Evolutionary conservation across 108 stramenopile genomes (phyloP).

Genomic region (Conticribra guillardii): DNA sequence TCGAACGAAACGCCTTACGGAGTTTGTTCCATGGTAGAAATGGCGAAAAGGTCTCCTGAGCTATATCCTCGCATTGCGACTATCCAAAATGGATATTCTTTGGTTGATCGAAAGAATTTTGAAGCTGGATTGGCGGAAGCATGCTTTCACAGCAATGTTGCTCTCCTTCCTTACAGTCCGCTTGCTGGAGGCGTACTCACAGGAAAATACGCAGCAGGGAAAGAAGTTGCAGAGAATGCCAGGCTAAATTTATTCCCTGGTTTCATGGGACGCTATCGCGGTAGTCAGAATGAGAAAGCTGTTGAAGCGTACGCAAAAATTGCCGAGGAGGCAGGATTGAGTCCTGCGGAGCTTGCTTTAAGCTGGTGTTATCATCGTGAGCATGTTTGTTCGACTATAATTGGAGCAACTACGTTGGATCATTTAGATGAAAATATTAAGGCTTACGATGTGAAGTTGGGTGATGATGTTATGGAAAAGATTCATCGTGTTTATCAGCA

Average conservation of each 20-base stretch:
- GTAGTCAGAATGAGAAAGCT: constrained; percentile 64
- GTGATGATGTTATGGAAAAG: constrained; percentile 57
- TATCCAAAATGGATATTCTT: constrained; percentile 88
- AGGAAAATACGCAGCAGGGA: constrained; percentile 69
- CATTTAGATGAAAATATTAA: constrained; percentile 85
- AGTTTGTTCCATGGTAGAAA: constrained; percentile 73
- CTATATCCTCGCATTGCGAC: constrained; percentile 82
- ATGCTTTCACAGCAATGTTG: constrained; percentile 86
- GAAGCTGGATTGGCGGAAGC: constrained; percentile 88
- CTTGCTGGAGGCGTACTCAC: constrained; percentile 90
- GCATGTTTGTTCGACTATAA: constrained; percentile 87
- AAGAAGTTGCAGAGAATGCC: constrained; percentile 47
- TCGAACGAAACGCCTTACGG: constrained; percentile 95
- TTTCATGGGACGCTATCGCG: constrained; percentile 86
- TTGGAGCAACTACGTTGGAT: constrained; percentile 87
- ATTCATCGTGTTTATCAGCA: constrained; percentile 75
- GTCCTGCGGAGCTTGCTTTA: constrained; percentile 82
- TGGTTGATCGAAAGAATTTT: constrained; percentile 88
- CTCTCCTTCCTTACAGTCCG: constrained; percentile 84
- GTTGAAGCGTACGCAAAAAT: constrained; percentile 73
- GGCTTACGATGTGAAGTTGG: constrained; percentile 60
- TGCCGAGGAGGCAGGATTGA: constrained; percentile 65
- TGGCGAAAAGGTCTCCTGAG: constrained; percentile 68
- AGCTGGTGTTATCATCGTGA: constrained; percentile 87
- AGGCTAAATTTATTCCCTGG: constrained; percentile 84